Evolutionary conservation across 768 basidiomycete genomes (phyloP).

Genomic region (Trametopsis cervina): DNA sequence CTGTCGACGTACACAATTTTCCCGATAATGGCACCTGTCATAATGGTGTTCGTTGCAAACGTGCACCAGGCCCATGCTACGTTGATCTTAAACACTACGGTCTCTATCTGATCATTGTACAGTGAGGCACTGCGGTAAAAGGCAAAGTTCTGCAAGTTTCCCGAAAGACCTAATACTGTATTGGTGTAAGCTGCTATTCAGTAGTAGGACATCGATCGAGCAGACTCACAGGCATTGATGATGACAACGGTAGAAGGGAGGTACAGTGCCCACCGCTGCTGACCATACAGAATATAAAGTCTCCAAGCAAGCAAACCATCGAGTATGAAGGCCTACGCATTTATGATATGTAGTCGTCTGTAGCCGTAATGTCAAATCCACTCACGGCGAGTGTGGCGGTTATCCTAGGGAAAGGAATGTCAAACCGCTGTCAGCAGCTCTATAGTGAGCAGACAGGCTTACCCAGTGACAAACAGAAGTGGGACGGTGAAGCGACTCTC

Average conservation of each 20-base stretch:
- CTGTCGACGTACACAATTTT: conserved; percentile 17
- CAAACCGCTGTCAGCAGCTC: neutral
- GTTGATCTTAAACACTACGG: conserved; percentile 15
- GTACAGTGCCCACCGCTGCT: conserved; percentile 17
- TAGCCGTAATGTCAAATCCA: neutral
- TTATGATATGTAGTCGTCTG: neutral
- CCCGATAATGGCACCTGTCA: conserved; percentile 17
- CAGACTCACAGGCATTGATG: conserved; percentile 15
- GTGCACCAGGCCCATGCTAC: conserved; percentile 22
- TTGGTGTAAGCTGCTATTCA: neutral
- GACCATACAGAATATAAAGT: conserved; percentile 17
- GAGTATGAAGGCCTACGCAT: conserved; percentile 4
- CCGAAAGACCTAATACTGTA: conserved; percentile 19
- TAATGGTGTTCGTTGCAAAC: conserved; percentile 16
- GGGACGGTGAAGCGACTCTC: conserved; percentile 16
- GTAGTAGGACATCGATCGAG: neutral
- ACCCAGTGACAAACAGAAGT: conserved; percentile 12
- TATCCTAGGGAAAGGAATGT: conserved; percentile 1
- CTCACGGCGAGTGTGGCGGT: conserved; percentile 14
- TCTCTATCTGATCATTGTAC: conserved; percentile 13
- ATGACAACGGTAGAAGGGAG: conserved; percentile 11
- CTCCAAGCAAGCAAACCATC: conserved; percentile 21
- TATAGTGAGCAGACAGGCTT: conserved; percentile 2
- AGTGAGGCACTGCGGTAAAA: conserved; percentile 10
- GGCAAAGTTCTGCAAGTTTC: conserved; percentile 13